Evolutionary conservation across 192 early-diverging fungal genomes (phyloP), one percentile per base, ranked within the genome.

Genomic region (Entomortierella chlamydospora): DNA sequence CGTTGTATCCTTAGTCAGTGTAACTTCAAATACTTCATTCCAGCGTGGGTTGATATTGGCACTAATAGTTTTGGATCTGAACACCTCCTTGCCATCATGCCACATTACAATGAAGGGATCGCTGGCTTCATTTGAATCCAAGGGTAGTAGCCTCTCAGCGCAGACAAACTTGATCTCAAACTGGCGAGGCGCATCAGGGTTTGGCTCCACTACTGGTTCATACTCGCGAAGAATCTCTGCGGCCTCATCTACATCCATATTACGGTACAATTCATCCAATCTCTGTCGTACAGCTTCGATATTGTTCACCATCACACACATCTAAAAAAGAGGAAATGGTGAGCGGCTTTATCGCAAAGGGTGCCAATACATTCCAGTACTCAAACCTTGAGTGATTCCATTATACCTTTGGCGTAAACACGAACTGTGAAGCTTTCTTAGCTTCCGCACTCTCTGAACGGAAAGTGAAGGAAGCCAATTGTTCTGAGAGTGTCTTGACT

Each of bases 1-100:
- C 0, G 74, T 71, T 1, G 82, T 82, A 39, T 85, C 68, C 43
- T 88, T 81, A 7, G 70, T 82, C 26, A 94, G 61, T 13, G 86
- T 85, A 42, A 90, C 78, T 57, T 95, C 90, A 74, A 93, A 93
- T 28, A 87, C 83, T 76, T 95, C 87, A 61, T 95, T 91, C 94
- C 94, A 95, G 28, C 92, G 86, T n/a, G 92, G 93, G 58, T 94
- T 93, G 10, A 89, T 81, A 3, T 91, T 91, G 37, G 89, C 89
- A 58, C 87, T 90, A 62, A 90, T 65, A 29, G 90, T 85, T 56
- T 84, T 71, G 64, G 91, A 85, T 76, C 87, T 70, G 70, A 82
- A 81, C 41, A 90, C 64, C 56, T 83, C 71, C 37, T 71, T 54
- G 49, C 79, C 62, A 52, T 89, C 72, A 54, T 89, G 85, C 4